Conservation (phyloP, 1,284 basidiomycete genomes). For the Thelephora terrestris region DNA sequence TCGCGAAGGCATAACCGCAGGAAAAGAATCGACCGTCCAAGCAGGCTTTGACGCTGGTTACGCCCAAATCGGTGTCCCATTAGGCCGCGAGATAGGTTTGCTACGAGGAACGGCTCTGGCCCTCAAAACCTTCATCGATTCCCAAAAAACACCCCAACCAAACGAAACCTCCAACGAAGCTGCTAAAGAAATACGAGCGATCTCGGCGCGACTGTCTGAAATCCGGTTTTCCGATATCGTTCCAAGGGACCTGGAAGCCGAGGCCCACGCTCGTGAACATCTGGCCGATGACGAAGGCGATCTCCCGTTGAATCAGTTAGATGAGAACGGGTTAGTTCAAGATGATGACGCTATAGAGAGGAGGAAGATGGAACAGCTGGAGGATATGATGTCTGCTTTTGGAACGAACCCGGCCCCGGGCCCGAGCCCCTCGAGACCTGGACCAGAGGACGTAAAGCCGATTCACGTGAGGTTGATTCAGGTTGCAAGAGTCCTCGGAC, state of each 20-base stretch:
- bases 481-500: too few species aligned
- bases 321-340: conserved; percentile 15
- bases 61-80: conserved; percentile 55
- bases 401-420: not conserved
- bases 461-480: too few species aligned
- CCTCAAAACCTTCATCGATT: conserved; percentile 40
- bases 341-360: conserved; percentile 35
- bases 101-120: conserved; percentile 60
- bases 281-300: conserved; percentile 26
- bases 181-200: conserved; percentile 34
- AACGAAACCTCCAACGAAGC: not conserved
- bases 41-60: conserved; percentile 77
- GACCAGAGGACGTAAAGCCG: not conserved
- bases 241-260: conserved; percentile 62
- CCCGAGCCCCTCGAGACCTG: not conserved
- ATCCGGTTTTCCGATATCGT: conserved; percentile 58
- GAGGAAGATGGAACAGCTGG: conserved; percentile 40
- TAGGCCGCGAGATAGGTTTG: conserved; percentile 63
- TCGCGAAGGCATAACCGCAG: conserved; percentile 78
- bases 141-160: conserved; percentile 9
- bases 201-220: conserved; percentile 41
- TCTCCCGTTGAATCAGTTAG: conserved; percentile 16
- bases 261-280: conserved; percentile 60
- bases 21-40: conserved; percentile 74
- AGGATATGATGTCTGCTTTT: conserved; percentile 35